phyloP scores from a whole-genome alignment of 2,329 filamentous ascomycete species.

The Xylaria digitata region DNA sequence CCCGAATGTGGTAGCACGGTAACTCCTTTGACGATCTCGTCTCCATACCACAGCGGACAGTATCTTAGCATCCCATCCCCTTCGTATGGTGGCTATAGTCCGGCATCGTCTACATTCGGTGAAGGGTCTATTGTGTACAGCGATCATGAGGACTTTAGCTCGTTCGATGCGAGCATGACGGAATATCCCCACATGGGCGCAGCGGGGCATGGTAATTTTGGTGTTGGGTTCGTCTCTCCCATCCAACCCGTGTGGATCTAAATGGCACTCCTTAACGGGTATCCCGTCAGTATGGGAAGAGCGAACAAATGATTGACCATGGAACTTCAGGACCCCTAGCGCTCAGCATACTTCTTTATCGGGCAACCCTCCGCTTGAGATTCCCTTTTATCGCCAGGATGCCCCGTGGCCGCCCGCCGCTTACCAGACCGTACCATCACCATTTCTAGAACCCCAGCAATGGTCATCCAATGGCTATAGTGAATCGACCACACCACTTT shows the following conservation, averaged over 20 bases:
- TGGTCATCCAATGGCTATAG: constrained; percentile 54
- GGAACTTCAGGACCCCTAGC: constrained; percentile 61
- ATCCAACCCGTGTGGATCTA: constrained; percentile 72
- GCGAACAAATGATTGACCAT: constrained; percentile 66
- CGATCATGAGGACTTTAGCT: constrained; percentile 67
- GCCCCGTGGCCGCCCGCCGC: constrained; percentile 51
- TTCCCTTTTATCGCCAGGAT: constrained; percentile 49
- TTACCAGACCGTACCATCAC: constrained; percentile 56
- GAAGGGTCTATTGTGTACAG: constrained; percentile 72
- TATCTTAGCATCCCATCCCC: constrained; percentile 74
- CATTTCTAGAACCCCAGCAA: constrained; percentile 58
- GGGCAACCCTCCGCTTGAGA: constrained; percentile 58
- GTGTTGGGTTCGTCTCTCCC: constrained; percentile 72
- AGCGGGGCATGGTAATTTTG: constrained; percentile 57
- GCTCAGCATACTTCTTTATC: constrained; percentile 52
- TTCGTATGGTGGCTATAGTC: constrained; percentile 69
- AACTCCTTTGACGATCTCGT: constrained; percentile 68
- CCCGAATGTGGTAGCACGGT: constrained; percentile 59
- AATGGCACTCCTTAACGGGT: constrained; percentile 55
- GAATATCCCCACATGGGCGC: constrained; percentile 60
- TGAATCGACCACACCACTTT: constrained; percentile 54
- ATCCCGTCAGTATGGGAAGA: constrained; percentile 52
- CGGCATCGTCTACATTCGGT: constrained; percentile 70
- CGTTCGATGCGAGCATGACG: constrained; percentile 60
- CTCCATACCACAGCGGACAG: constrained; percentile 64